These are phyloP conservation scores for Nigrospora osmanthi DNA, from an alignment of 2,329 filamentous ascomycete genomes.

Conservation along the genomic window DNA sequence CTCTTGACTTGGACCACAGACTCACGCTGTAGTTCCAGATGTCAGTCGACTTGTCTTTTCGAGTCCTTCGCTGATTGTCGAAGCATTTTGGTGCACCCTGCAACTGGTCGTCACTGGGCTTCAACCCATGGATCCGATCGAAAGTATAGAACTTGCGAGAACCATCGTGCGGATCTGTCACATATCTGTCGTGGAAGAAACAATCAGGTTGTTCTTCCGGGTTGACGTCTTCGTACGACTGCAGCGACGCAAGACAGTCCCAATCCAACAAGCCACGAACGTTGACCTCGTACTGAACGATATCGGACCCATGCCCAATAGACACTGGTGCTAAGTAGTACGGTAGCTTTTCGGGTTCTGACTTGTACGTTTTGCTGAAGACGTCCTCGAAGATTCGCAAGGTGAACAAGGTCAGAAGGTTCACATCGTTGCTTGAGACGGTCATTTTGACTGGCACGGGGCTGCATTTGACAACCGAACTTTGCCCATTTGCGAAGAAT, in stretches of 20 bases:
- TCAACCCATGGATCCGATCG: slow-evolving; percentile 48
- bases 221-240: slow-evolving; percentile 20
- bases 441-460: slow-evolving; percentile 34
- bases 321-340: slow-evolving; percentile 71
- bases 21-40: slow-evolving; percentile 84
- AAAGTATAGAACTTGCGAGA: slow-evolving; percentile 52
- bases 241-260: slow-evolving; percentile 39
- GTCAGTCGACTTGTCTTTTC: slow-evolving; percentile 32
- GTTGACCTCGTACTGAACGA: slow-evolving; percentile 8
- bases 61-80: slow-evolving; percentile 32
- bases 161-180: slow-evolving; percentile 53
- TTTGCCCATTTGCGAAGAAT: slow-evolving; percentile 58
- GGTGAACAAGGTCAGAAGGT: slow-evolving; percentile 63
- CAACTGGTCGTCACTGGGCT: slow-evolving; percentile 58
- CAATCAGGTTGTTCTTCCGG: slow-evolving; percentile 36
- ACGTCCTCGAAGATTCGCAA: slow-evolving; percentile 71
- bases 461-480: slow-evolving; percentile 48
- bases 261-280: slow-evolving; percentile 48
- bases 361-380: slow-evolving; percentile 80
- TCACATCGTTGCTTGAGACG: slow-evolving; percentile 34
- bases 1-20: slow-evolving; percentile 55
- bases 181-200: slow-evolving; percentile 45
- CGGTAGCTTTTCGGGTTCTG: slow-evolving; percentile 55
- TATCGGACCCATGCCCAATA: slow-evolving; percentile 17
- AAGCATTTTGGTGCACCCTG: slow-evolving; percentile 38